A percentile compares a stretch with the other conserved stretches of the same genome.
Evolutionary conservation across 805 yeast genomes (phyloP).

Genomic region (Cephaloascus fragrans): DNA sequence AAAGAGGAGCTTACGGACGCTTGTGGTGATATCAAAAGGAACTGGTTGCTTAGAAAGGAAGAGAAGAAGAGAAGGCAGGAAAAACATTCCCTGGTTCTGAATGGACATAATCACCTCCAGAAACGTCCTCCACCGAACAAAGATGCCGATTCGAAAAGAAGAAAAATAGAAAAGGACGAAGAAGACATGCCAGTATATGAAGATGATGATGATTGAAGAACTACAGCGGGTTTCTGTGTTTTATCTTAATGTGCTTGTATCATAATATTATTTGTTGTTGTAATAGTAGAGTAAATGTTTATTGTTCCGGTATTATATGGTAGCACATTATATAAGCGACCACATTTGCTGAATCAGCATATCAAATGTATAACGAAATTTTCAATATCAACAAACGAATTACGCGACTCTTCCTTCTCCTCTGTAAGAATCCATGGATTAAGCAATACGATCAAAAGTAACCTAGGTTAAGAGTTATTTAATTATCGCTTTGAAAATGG

Average conservation of each 20-base stretch:
- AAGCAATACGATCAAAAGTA: too few species aligned
- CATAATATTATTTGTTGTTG: too few species aligned
- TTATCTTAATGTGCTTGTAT: too few species aligned
- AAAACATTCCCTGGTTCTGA: too few species aligned
- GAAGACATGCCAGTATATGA: conserved; percentile 30
- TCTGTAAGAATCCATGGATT: too few species aligned
- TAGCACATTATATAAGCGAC: neutral
- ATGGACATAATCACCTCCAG: conserved; percentile 2
- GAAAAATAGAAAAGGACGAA: conserved; percentile 9
- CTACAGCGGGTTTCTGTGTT: too few species aligned
- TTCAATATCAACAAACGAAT: neutral
- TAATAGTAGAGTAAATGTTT: neutral
- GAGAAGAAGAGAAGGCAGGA: conserved; percentile 19
- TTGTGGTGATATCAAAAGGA: conserved; percentile 42
- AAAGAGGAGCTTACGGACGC: conserved; percentile 63
- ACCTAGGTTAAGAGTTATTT: too few species aligned
- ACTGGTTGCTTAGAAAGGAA: conserved; percentile 53
- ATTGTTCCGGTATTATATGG: too few species aligned
- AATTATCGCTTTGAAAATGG: too few species aligned
- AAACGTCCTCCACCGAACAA: neutral
- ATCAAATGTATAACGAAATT: neutral
- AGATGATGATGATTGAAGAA: conserved; percentile 29
- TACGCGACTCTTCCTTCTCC: neutral
- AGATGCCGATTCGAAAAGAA: neutral
- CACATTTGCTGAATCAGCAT: neutral